Evolutionary conservation across 2,329 filamentous ascomycete species (phyloP).

Genomic region (Phyllosticta capitalensis): DNA sequence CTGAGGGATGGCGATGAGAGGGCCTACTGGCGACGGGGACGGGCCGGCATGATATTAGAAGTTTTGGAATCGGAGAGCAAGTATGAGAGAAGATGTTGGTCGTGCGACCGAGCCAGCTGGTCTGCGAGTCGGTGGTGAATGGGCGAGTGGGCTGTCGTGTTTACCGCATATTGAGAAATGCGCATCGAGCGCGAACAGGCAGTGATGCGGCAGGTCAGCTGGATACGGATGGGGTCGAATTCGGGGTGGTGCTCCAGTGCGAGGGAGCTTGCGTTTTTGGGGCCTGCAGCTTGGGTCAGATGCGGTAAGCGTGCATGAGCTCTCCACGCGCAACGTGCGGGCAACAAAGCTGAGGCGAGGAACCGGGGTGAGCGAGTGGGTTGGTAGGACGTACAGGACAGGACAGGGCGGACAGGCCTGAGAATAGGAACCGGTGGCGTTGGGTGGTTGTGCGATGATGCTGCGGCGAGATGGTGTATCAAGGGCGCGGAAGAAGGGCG

Average conservation of each 20-base stretch:
- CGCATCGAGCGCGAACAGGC: conserved; percentile 12
- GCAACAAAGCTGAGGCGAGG: conserved; percentile 6
- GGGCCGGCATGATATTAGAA: conserved; percentile 11
- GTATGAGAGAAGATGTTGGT: conserved; percentile 5
- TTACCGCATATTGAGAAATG: conserved; percentile 12
- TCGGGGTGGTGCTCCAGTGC: conserved; percentile 9
- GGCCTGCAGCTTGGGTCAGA: conserved; percentile 11
- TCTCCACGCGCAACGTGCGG: conserved; percentile 8
- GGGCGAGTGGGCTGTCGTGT: conserved; percentile 11
- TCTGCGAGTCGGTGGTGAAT: conserved; percentile 6
- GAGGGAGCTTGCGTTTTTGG: conserved; percentile 8
- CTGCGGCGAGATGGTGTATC: not conserved
- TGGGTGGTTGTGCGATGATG: no score
- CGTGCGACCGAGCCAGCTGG: conserved; percentile 12
- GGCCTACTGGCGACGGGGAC: conserved; percentile 9
- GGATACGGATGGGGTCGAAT: conserved; percentile 11
- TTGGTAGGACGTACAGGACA: conserved; percentile 3
- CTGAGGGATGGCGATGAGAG: conserved; percentile 7
- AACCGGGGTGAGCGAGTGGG: not conserved
- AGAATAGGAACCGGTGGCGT: not conserved
- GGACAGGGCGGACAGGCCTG: not conserved
- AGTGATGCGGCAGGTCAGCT: conserved; percentile 13
- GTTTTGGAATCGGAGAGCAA: not conserved
- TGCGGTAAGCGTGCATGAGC: conserved; percentile 9
- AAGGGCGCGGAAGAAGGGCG: conserved; percentile 2